phyloP scores from a whole-genome alignment of 495 filamentous ascomycete species.

The Venustampulla echinocandica region DNA sequence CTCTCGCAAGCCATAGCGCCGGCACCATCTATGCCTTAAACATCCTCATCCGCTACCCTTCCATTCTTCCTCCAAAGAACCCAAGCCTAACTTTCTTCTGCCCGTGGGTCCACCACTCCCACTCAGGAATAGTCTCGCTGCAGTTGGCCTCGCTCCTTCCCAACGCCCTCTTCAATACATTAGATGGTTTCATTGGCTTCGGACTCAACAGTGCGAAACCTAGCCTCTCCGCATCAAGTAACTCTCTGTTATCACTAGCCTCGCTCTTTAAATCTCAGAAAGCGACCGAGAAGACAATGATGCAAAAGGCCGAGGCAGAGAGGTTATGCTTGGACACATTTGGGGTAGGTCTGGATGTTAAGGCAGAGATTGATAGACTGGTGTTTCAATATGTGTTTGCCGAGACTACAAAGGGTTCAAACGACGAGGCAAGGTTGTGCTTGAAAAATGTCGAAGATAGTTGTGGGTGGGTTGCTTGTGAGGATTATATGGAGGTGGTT shows the following conservation, averaged over 20 bases:
- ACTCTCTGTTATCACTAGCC: not conserved
- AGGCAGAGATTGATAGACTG: slow-evolving; percentile 8
- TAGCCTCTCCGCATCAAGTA: slow-evolving; percentile 2
- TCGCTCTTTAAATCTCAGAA: not conserved
- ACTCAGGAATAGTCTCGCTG: slow-evolving; percentile 27
- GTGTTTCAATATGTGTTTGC: slow-evolving; percentile 13
- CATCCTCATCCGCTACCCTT: slow-evolving; percentile 29
- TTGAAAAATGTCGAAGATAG: slow-evolving; percentile 9
- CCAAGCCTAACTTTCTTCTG: slow-evolving; percentile 31
- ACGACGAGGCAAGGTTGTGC: slow-evolving; percentile 20
- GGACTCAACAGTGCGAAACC: slow-evolving; percentile 15
- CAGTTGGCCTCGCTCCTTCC: slow-evolving; percentile 17
- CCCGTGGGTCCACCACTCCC: slow-evolving; percentile 39
- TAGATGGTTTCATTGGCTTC: slow-evolving; percentile 30
- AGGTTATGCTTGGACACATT: slow-evolving; percentile 1
- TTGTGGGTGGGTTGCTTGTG: slow-evolving; percentile 11
- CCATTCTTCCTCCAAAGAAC: slow-evolving; percentile 29
- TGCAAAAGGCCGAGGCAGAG: too few relatives aligned
- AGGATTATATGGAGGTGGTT: slow-evolving; percentile 9
- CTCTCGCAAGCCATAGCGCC: slow-evolving; percentile 34
- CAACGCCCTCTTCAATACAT: slow-evolving; percentile 23
- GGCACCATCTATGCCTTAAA: slow-evolving; percentile 42
- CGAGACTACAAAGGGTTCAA: slow-evolving; percentile 14
- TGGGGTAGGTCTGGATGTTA: slow-evolving; percentile 9
- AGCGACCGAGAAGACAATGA: slow-evolving; percentile 1